Conservation (phyloP, 2,329 filamentous ascomycete genomes). For the Chrysosporium keratinophilum region DNA sequence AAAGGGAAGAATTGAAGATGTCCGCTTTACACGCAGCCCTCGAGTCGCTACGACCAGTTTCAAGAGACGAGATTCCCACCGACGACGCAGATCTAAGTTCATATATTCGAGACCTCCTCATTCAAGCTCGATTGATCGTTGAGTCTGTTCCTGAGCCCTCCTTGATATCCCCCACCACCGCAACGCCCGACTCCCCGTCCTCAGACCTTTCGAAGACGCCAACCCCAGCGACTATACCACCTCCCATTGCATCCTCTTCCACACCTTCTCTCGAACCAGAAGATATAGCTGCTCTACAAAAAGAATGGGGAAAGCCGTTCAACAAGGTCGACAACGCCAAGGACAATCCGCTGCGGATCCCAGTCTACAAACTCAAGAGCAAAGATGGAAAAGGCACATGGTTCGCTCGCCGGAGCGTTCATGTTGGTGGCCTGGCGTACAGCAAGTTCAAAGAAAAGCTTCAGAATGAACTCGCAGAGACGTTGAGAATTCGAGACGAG, state of each 20-base stretch:
- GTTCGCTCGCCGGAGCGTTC: slow-evolving; percentile 79
- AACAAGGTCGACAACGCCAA: slow-evolving; percentile 52
- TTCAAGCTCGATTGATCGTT: slow-evolving; percentile 57
- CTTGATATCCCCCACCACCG: slow-evolving; percentile 31
- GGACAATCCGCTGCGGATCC: slow-evolving; percentile 66
- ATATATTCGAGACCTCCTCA: slow-evolving; percentile 52
- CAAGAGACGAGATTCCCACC: slow-evolving; percentile 43
- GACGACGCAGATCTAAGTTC: slow-evolving; percentile 40
- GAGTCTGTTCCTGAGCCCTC: slow-evolving; percentile 59
- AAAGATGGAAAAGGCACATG: slow-evolving; percentile 77
- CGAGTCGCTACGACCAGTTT: slow-evolving; percentile 45
- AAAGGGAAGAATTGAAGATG: slow-evolving; percentile 36
- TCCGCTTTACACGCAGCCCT: slow-evolving; percentile 50
- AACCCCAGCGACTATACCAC: background rate
- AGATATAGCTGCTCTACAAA: slow-evolving; percentile 53
- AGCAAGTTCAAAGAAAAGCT: slow-evolving; percentile 67
- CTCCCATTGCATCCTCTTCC: slow-evolving; percentile 29
- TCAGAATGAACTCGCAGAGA: slow-evolving; percentile 68
- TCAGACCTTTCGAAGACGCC: background rate
- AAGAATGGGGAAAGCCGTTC: slow-evolving; percentile 75
- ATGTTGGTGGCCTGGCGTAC: slow-evolving; percentile 62
- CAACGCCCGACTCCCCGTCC: slow-evolving; percentile 43
- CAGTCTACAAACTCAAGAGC: slow-evolving; percentile 66
- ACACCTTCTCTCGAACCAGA: slow-evolving; percentile 42
- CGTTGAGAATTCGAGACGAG: slow-evolving; percentile 57